Percentiles rank a stretch among this genome's conserved stretches.
Evolutionary conservation across 305 asterid species (phyloP).

Genomic region (Petunia hybrid): DNA sequence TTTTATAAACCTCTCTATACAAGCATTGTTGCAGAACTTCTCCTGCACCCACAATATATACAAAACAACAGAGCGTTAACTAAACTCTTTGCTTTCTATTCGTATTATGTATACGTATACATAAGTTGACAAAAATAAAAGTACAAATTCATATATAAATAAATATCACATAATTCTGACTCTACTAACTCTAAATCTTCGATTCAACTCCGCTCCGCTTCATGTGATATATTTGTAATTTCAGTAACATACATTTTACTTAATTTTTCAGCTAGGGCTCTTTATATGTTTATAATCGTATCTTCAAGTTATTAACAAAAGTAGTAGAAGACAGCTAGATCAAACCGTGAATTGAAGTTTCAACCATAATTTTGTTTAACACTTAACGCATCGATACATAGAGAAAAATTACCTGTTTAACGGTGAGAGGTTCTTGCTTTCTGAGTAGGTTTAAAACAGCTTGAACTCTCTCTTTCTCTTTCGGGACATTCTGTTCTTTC

Average conservation of each 20-base stretch:
- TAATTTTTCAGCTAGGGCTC: no score
- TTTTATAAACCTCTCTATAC: slow-evolving; percentile 81
- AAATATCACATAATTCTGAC: no score
- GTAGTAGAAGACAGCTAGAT: no score
- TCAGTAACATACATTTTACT: no score
- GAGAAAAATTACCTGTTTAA: slow-evolving; percentile 62
- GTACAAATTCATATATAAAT: not conserved
- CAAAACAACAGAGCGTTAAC: no score
- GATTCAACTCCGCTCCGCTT: no score
- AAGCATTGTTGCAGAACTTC: slow-evolving; percentile 66
- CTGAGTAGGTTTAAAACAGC: slow-evolving; percentile 68
- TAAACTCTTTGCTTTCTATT: no score
- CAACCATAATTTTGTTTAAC: not conserved
- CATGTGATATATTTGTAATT: no score
- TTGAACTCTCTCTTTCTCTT: slow-evolving; percentile 62
- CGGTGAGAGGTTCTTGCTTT: slow-evolving; percentile 75
- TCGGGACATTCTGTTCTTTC: slow-evolving; percentile 52
- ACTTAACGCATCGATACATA: no score
- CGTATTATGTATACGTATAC: not conserved
- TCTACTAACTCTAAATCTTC: no score
- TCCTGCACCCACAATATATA: slow-evolving; percentile 53
- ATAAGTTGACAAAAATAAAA: not conserved
- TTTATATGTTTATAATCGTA: no score
- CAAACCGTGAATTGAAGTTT: not conserved
- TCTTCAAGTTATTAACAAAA: not conserved